Evolutionary conservation across 768 basidiomycete species (phyloP).

Genomic region (Suillus cothurnatus): DNA sequence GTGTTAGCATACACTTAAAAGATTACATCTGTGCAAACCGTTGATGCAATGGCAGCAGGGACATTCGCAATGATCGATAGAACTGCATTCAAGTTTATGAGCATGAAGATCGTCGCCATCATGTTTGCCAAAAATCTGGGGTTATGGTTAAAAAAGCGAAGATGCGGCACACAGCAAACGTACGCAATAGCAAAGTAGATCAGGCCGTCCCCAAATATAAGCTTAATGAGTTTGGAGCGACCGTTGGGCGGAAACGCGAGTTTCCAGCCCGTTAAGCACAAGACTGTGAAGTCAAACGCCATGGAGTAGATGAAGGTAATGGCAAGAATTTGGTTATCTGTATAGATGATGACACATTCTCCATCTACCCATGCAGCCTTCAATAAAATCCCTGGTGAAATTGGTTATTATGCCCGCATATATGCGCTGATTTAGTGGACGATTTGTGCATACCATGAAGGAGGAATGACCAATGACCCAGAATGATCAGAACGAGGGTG

Average conservation of each 20-base stretch:
- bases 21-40: slow-evolving; percentile 40
- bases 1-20: neutral
- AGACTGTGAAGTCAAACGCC: slow-evolving; percentile 67
- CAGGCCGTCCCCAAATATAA: slow-evolving; percentile 73
- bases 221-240: slow-evolving; percentile 57
- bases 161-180: slow-evolving; percentile 27
- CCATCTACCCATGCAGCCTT: slow-evolving; percentile 55
- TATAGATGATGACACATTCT: slow-evolving; percentile 61
- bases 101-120: slow-evolving; percentile 62
- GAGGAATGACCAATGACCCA: slow-evolving; percentile 73
- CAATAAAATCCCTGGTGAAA: slow-evolving; percentile 52
- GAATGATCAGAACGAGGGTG: slow-evolving; percentile 55
- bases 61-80: slow-evolving; percentile 78
- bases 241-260: slow-evolving; percentile 49
- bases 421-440: neutral
- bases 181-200: slow-evolving; percentile 75
- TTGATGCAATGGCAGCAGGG: slow-evolving; percentile 69
- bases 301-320: slow-evolving; percentile 74
- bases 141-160: slow-evolving; percentile 10
- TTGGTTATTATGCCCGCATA: slow-evolving; percentile 7
- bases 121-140: slow-evolving; percentile 67
- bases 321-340: slow-evolving; percentile 61
- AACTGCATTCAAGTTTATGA: slow-evolving; percentile 67
- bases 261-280: slow-evolving; percentile 63
- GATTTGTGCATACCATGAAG: slow-evolving; percentile 52